phyloP scores from a whole-genome alignment of 2,329 filamentous ascomycete genomes.

The Diaporthe amygdali region DNA sequence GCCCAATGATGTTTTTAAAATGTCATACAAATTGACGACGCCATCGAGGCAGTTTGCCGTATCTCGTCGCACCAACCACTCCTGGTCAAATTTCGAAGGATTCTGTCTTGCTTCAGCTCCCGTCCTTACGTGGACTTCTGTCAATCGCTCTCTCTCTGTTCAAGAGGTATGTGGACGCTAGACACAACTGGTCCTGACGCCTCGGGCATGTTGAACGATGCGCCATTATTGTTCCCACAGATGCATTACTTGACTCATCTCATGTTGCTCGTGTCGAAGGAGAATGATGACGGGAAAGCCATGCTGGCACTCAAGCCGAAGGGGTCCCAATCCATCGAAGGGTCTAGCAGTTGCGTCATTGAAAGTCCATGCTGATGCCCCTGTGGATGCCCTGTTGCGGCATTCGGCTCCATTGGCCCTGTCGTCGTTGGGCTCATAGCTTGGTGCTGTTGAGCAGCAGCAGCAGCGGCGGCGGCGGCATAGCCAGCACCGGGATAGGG shows the following conservation, averaged over 20 bases:
- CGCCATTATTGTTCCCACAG: background rate
- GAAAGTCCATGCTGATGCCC: slow-evolving; percentile 65
- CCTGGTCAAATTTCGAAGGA: background rate
- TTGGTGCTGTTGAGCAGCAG: slow-evolving; percentile 30
- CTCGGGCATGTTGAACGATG: background rate
- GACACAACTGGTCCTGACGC: background rate
- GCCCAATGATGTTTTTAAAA: background rate
- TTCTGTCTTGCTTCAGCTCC: background rate
- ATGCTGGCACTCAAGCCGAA: slow-evolving; percentile 94
- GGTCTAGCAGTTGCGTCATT: slow-evolving; percentile 71
- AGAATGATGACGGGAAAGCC: slow-evolving; percentile 88
- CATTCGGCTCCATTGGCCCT: slow-evolving; percentile 23
- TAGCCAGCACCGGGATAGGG: slow-evolving; percentile 67
- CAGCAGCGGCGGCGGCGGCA: slow-evolving; percentile 44
- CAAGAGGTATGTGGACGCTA: background rate
- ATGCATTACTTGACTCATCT: slow-evolving; percentile 32
- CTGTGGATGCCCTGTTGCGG: slow-evolving; percentile 24
- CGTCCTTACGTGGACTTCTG: background rate
- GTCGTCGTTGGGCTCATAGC: slow-evolving; percentile 31
- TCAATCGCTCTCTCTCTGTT: background rate
- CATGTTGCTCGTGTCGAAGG: slow-evolving; percentile 69
- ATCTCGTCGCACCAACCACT: background rate
- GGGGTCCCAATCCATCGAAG: slow-evolving; percentile 89
- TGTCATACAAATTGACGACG: background rate
- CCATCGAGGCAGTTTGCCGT: background rate